Percentiles rank a stretch among this genome's conserved stretches.
Conservation (phyloP, 176 grass and related monocot genomes). For the Phyllostachys edulis region DNA sequence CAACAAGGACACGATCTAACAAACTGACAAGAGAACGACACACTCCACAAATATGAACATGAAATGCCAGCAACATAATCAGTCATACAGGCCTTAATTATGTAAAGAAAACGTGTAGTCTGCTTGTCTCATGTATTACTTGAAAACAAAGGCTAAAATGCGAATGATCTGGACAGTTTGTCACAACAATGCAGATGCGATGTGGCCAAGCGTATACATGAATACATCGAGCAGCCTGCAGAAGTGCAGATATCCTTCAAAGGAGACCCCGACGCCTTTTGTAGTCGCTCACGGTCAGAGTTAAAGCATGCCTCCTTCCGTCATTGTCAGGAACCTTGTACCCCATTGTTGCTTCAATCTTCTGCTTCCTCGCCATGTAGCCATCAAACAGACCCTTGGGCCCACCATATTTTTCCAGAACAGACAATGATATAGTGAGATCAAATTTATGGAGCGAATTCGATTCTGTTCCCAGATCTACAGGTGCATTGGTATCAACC, state of each 20-base stretch:
- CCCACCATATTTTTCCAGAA: constrained; percentile 64
- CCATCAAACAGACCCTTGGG: constrained; percentile 67
- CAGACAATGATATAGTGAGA: constrained; percentile 68
- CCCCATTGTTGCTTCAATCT: constrained; percentile 67
- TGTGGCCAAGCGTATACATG: background rate
- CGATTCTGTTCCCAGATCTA: constrained; percentile 74
- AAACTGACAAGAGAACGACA: background rate
- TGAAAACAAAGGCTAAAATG: background rate
- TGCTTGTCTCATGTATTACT: constrained; percentile 18
- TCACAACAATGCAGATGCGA: background rate
- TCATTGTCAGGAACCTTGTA: constrained; percentile 73
- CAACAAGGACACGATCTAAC: background rate
- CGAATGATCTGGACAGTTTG: constrained; percentile 1
- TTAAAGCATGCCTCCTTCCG: constrained; percentile 71
- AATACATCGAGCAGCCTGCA: background rate
- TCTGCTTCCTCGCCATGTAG: constrained; percentile 79
- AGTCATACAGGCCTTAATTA: constrained; percentile 34
- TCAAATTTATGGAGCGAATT: constrained; percentile 83
- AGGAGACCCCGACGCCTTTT: constrained; percentile 70
- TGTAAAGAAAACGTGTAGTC: constrained; percentile 23
- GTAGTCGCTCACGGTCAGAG: constrained; percentile 69
- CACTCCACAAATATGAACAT: constrained; percentile 25
- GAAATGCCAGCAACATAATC: constrained; percentile 13
- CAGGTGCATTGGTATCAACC: constrained; percentile 78
- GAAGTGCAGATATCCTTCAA: constrained; percentile 30